Percentiles rank a stretch among this genome's conserved stretches.
Evolutionary conservation across 2,329 filamentous ascomycete species (phyloP).

Genomic region (Apiospora aurea): DNA sequence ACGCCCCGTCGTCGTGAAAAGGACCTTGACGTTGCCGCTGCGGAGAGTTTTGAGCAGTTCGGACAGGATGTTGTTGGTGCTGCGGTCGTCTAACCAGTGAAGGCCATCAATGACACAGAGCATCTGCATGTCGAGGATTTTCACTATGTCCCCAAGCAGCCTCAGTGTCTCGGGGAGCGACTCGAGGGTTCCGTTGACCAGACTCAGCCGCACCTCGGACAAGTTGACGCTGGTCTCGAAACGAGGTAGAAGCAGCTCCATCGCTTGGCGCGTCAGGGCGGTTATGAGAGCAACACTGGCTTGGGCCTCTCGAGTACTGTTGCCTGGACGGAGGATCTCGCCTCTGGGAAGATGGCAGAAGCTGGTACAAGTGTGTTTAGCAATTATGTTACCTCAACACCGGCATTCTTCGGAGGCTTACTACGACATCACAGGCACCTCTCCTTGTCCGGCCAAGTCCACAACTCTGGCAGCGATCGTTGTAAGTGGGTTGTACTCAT

Average conservation of each 20-base stretch:
- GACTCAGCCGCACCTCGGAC: constrained; percentile 5
- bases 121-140: neutral
- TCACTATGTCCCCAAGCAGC: neutral
- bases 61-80: neutral
- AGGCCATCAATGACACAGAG: neutral
- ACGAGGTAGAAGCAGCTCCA: constrained; percentile 16
- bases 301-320: neutral
- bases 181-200: neutral
- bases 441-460: neutral
- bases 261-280: neutral
- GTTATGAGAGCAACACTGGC: neutral
- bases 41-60: neutral
- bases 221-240: neutral
- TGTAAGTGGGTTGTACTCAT: neutral
- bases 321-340: neutral
- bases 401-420: neutral
- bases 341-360: constrained; percentile 15
- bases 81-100: constrained; percentile 8
- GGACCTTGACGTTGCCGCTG: neutral
- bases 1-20: neutral
- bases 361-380: neutral
- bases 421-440: neutral
- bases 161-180: neutral
- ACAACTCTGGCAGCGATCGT: constrained; percentile 4
- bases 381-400: neutral